These are phyloP conservation scores for Anisodus acutangulus DNA, from an alignment of 257 asterid species.

Conservation along the genomic window DNA sequence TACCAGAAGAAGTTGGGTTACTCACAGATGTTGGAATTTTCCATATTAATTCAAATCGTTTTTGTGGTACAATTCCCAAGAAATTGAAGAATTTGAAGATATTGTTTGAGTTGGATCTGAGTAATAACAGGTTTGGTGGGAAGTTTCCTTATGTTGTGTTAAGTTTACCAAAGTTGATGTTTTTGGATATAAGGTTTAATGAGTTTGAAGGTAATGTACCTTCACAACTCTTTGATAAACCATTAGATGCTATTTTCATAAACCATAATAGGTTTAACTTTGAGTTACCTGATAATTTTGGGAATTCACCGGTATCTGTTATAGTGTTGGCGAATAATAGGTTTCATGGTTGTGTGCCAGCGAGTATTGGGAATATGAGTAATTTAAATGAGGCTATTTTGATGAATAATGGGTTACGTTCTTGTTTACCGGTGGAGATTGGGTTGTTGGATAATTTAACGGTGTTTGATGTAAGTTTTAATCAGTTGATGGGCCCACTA, in stretches of 20 bases:
- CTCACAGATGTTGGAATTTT: constrained; percentile 81
- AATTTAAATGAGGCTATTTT: constrained; percentile 68
- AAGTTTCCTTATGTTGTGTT: constrained; percentile 84
- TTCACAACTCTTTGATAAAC: constrained; percentile 64
- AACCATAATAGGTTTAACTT: constrained; percentile 75
- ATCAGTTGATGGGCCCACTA: constrained; percentile 66
- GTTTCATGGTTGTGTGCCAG: constrained; percentile 85
- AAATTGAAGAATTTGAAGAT: constrained; percentile 58
- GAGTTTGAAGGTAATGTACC: constrained; percentile 92
- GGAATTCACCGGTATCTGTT: constrained; percentile 89
- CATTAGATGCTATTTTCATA: constrained; percentile 81
- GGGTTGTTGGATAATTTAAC: constrained; percentile 74
- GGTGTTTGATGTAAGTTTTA: constrained; percentile 68
- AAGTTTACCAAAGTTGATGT: constrained; percentile 61
- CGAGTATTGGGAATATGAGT: constrained; percentile 79
- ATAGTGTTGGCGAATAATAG: constrained; percentile 74
- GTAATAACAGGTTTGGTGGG: constrained; percentile 88
- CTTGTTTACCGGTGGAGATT: constrained; percentile 78
- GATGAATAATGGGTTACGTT: constrained; percentile 72
- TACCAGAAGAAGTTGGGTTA: constrained; percentile 82
- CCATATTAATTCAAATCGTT: constrained; percentile 81
- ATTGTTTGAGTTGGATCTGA: constrained; percentile 77
- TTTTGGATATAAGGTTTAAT: constrained; percentile 70
- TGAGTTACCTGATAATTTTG: constrained; percentile 84
- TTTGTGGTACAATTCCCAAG: constrained; percentile 72